Evolutionary conservation across 345 rosid species (phyloP).

Genomic region (Stellera chamaejasme): DNA sequence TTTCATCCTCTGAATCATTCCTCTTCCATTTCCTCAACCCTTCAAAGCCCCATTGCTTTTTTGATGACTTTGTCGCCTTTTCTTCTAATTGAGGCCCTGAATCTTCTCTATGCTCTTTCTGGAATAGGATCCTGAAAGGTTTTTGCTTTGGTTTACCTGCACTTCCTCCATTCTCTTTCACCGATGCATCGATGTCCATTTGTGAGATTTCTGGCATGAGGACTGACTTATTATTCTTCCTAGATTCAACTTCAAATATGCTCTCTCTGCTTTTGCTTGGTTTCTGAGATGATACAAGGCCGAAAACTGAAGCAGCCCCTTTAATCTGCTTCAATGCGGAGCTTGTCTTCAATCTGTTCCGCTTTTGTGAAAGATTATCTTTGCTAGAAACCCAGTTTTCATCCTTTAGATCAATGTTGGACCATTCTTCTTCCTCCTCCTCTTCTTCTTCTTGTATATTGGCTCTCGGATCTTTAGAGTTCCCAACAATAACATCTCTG

Average conservation of each 20-base stretch:
- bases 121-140: conserved; percentile 42
- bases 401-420: conserved; percentile 59
- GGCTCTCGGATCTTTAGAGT: conserved; percentile 23
- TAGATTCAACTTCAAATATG: conserved; percentile 35
- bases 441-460: conserved; percentile 33
- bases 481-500: conserved; percentile 39
- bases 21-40: conserved; percentile 66
- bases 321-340: conserved; percentile 48
- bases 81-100: conserved; percentile 21
- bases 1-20: conserved; percentile 51
- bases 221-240: conserved; percentile 38
- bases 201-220: conserved; percentile 37
- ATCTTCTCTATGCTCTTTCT: conserved; percentile 26
- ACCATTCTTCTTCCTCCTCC: conserved; percentile 49
- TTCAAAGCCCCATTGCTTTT: conserved; percentile 60
- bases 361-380: conserved; percentile 21
- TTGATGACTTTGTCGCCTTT: conserved; percentile 30
- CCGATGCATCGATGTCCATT: conserved; percentile 15
- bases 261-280: conserved; percentile 31
- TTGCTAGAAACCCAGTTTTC: conserved; percentile 25
- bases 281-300: conserved; percentile 35
- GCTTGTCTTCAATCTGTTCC: conserved; percentile 28
- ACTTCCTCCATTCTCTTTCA: conserved; percentile 19
- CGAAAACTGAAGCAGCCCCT: conserved; percentile 56
- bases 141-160: conserved; percentile 36